Conservation (phyloP, 2,329 filamentous ascomycete genomes). For the Fusarium guadeloupense region DNA sequence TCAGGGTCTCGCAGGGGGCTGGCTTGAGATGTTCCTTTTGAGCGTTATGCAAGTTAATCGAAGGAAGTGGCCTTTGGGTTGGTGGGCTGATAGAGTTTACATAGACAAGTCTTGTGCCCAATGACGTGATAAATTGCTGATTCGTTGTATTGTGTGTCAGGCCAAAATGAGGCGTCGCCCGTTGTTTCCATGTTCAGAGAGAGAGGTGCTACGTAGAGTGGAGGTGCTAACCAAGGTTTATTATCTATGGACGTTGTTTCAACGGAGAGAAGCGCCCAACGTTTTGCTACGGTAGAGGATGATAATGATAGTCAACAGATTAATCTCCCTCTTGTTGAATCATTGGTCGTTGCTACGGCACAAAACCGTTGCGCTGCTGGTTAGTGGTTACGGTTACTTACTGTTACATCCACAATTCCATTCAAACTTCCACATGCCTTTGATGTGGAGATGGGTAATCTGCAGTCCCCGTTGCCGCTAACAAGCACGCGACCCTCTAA, state of each 20-base stretch:
- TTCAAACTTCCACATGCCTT: slow-evolving; percentile 7
- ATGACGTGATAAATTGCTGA: slow-evolving; percentile 29
- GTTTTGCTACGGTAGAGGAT: neutral
- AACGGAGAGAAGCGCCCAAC: neutral
- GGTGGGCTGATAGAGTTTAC: slow-evolving; percentile 8
- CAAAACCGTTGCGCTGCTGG: slow-evolving; percentile 11
- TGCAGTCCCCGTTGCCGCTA: slow-evolving; percentile 29
- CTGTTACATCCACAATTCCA: slow-evolving; percentile 27
- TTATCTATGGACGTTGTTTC: neutral
- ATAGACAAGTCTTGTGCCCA: slow-evolving; percentile 16
- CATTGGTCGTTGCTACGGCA: slow-evolving; percentile 10
- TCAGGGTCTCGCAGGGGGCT: slow-evolving; percentile 36
- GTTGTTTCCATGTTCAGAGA: slow-evolving; percentile 17
- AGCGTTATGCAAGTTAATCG: neutral
- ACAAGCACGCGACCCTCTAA: slow-evolving; percentile 34
- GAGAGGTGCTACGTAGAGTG: slow-evolving; percentile 12
- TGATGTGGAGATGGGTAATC: slow-evolving; percentile 13
- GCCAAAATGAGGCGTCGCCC: slow-evolving; percentile 24
- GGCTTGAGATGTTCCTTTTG: slow-evolving; percentile 1
- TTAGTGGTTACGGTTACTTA: slow-evolving; percentile 17
- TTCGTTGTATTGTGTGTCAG: slow-evolving; percentile 12
- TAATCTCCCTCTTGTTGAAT: slow-evolving; percentile 9
- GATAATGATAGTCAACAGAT: neutral
- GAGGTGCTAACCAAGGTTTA: slow-evolving; percentile 8
- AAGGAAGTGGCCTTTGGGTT: slow-evolving; percentile 3